Evolutionary conservation across 331 rosid species (phyloP).

Genomic region (Dryas integrifolia): DNA sequence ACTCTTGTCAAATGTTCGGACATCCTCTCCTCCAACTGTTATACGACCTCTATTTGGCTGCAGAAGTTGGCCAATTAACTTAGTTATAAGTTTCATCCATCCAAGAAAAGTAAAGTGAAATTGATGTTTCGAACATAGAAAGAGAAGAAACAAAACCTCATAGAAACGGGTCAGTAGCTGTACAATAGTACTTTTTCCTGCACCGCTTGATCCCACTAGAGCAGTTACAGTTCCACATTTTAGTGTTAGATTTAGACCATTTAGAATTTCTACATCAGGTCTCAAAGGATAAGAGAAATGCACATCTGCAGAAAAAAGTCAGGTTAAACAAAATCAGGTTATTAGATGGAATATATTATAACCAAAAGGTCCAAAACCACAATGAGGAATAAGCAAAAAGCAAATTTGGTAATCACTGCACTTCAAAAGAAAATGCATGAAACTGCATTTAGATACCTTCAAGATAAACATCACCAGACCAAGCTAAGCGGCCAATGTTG

Average conservation of each 20-base stretch:
- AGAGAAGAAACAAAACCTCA: constrained; percentile 54
- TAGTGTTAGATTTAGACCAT: constrained; percentile 65
- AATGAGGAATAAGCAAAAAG: background rate
- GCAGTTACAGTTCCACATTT: constrained; percentile 92
- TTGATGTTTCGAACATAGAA: constrained; percentile 19
- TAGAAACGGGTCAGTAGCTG: constrained; percentile 92
- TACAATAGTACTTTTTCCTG: constrained; percentile 92
- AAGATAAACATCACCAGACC: constrained; percentile 83
- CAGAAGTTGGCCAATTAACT: constrained; percentile 30
- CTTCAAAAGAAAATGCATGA: constrained; percentile 18
- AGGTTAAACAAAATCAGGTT: constrained; percentile 9
- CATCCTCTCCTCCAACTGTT: constrained; percentile 85
- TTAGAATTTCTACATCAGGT: constrained; percentile 68
- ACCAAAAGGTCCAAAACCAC: background rate
- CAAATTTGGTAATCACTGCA: constrained; percentile 15
- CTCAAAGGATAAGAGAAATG: constrained; percentile 88
- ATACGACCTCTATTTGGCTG: constrained; percentile 82
- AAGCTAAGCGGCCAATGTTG: constrained; percentile 57
- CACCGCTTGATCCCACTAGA: constrained; percentile 85
- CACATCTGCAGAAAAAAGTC: constrained; percentile 58
- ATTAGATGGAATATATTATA: background rate
- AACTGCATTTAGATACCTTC: constrained; percentile 59
- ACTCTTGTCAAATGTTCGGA: constrained; percentile 85
- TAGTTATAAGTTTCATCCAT: constrained; percentile 17
- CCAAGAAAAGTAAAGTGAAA: constrained; percentile 19